These are phyloP conservation scores for Parathielavia appendiculata DNA, from an alignment of 495 filamentous ascomycete species.

Conservation along the genomic window DNA sequence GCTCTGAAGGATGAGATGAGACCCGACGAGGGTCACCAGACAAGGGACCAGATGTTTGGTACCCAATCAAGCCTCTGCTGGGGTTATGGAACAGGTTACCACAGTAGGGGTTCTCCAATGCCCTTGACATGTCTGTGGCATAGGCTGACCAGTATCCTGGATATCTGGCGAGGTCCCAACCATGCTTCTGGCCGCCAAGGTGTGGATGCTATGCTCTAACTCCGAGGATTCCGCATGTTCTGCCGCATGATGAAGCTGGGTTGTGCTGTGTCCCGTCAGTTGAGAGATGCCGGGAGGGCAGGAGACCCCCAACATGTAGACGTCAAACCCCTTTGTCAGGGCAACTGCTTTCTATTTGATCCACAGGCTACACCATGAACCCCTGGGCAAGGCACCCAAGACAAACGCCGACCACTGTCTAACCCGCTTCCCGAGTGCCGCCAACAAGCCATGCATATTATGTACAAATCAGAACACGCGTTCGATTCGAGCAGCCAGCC, in stretches of 20 bases:
- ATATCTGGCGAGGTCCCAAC: too few species aligned
- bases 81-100: not conserved
- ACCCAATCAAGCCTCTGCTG: not conserved
- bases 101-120: not conserved
- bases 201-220: too few species aligned
- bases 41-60: not conserved
- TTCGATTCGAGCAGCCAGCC: not conserved
- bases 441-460: constrained; percentile 21
- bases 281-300: not conserved
- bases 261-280: too few species aligned
- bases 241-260: too few species aligned
- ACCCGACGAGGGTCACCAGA: not conserved
- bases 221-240: too few species aligned
- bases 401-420: constrained; percentile 17
- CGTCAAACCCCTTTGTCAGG: not conserved
- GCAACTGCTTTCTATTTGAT: not conserved
- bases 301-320: not conserved
- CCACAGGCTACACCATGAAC: not conserved
- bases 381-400: not conserved
- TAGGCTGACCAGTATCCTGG: not conserved
- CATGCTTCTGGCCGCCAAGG: too few species aligned
- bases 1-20: not conserved
- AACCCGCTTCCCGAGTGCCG: constrained; percentile 11
- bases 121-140: not conserved
- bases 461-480: constrained; percentile 13